Conservation (phyloP, 768 basidiomycete genomes). For the Psilocybe cyanescens region DNA sequence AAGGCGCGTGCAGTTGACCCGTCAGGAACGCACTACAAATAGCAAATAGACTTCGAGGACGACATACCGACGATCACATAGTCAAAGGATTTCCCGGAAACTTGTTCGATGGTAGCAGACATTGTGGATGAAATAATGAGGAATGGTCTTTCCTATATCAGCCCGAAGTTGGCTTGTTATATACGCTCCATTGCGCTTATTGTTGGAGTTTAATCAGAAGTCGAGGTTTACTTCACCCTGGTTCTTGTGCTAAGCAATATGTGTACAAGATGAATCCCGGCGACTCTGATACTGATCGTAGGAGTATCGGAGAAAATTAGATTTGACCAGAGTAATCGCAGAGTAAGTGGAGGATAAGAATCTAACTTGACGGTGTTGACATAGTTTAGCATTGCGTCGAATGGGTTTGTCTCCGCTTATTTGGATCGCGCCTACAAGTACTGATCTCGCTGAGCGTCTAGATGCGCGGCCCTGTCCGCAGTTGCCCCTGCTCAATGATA, state of each 20-base stretch:
- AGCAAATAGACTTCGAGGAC: neutral
- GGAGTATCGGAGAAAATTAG: no score
- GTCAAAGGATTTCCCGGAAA: conserved; percentile 6
- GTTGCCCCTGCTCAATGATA: no score
- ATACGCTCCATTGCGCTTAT: neutral
- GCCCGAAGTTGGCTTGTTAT: neutral
- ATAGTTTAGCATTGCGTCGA: no score
- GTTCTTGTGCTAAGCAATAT: no score
- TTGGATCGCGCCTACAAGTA: no score
- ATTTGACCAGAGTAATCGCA: no score
- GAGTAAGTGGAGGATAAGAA: no score
- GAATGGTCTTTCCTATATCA: neutral
- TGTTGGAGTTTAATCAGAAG: neutral
- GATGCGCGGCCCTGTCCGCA: neutral
- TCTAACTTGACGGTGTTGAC: no score
- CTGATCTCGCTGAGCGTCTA: neutral
- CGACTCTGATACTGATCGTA: no score
- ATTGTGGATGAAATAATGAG: neutral
- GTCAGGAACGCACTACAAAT: neutral
- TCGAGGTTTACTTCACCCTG: no score
- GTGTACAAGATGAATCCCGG: no score
- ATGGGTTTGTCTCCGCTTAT: no score
- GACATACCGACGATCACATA: conserved; percentile 2
- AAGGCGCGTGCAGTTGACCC: neutral
- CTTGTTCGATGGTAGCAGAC: conserved; percentile 5